A percentile compares a stretch with the other conserved stretches of the same genome.
Conservation (phyloP, 768 basidiomycete genomes). For the Rhizopogon roseolus region DNA sequence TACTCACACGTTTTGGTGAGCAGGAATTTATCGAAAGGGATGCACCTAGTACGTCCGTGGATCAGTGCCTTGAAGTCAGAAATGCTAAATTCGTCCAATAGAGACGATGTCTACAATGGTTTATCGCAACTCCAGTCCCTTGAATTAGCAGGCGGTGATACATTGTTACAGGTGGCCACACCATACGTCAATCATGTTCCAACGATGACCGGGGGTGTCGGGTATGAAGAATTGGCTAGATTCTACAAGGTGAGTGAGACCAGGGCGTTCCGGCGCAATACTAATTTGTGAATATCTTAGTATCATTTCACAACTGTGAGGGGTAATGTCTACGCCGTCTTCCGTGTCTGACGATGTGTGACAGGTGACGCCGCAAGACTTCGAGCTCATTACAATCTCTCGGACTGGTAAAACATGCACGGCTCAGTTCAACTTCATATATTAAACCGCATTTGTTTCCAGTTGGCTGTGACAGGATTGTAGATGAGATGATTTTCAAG, state of each 20-base stretch:
- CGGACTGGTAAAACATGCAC: constrained; percentile 25
- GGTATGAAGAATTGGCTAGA: constrained; percentile 34
- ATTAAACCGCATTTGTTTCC: background rate
- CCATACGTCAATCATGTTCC: constrained; percentile 40
- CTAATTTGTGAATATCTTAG: constrained; percentile 10
- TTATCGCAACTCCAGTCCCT: background rate
- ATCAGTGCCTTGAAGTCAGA: background rate
- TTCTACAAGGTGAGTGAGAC: constrained; percentile 37
- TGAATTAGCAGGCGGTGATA: background rate
- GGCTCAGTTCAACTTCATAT: constrained; percentile 3
- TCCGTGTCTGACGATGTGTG: background rate
- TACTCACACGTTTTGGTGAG: constrained; percentile 1
- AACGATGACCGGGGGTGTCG: constrained; percentile 45
- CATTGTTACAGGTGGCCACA: constrained; percentile 27
- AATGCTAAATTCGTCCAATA: constrained; percentile 7
- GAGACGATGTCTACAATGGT: constrained; percentile 43
- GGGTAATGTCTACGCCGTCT: background rate
- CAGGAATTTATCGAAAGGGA: constrained; percentile 37
- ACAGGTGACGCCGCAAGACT: constrained; percentile 37
- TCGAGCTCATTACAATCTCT: constrained; percentile 36
- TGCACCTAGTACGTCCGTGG: constrained; percentile 28
- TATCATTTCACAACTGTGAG: constrained; percentile 34
- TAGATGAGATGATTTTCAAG: constrained; percentile 45
- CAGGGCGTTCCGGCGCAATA: background rate
- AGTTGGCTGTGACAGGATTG: constrained; percentile 39